phyloP scores from a whole-genome alignment of 2,329 filamentous ascomycete species.

The Pseudocercospora fijiensis region DNA sequence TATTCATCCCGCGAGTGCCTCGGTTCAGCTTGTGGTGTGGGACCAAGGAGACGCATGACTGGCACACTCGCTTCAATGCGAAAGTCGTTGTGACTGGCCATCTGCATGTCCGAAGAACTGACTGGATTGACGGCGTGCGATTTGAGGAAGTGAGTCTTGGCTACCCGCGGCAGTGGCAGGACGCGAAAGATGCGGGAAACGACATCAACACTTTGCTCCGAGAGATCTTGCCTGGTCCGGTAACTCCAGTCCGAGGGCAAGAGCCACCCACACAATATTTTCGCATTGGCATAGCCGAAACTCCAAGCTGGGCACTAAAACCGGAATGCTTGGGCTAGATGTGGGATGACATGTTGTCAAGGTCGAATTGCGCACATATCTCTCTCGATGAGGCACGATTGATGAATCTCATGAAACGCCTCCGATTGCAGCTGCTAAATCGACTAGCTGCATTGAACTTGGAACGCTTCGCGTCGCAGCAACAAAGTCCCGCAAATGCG shows the following conservation, averaged over 20 bases:
- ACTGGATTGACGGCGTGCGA: conserved; percentile 48
- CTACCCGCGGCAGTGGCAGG: conserved; percentile 51
- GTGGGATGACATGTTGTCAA: not conserved
- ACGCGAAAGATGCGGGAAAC: conserved; percentile 44
- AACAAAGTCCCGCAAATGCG: not conserved
- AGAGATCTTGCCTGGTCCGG: conserved; percentile 48
- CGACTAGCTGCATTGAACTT: not conserved
- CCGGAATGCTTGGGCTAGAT: conserved; percentile 3
- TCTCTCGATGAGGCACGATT: not conserved
- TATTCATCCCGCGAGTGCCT: conserved; percentile 45
- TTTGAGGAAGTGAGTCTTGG: conserved; percentile 51
- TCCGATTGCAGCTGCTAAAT: not conserved
- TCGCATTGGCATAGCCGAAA: conserved; percentile 19
- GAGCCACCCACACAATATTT: conserved; percentile 32
- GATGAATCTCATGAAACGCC: not conserved
- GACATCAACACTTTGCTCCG: conserved; percentile 49
- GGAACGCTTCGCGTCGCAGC: too few species aligned
- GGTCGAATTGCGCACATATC: not conserved
- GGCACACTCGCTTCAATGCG: conserved; percentile 48
- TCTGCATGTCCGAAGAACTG: conserved; percentile 48
- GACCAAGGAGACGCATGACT: conserved; percentile 49
- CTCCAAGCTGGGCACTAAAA: conserved; percentile 4
- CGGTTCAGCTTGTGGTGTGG: conserved; percentile 51
- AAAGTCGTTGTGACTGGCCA: conserved; percentile 51
- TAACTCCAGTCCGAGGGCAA: conserved; percentile 33